These are phyloP conservation scores for Monilinia fructicola DNA, from an alignment of 2,329 filamentous ascomycete genomes.

Conservation along the genomic window DNA sequence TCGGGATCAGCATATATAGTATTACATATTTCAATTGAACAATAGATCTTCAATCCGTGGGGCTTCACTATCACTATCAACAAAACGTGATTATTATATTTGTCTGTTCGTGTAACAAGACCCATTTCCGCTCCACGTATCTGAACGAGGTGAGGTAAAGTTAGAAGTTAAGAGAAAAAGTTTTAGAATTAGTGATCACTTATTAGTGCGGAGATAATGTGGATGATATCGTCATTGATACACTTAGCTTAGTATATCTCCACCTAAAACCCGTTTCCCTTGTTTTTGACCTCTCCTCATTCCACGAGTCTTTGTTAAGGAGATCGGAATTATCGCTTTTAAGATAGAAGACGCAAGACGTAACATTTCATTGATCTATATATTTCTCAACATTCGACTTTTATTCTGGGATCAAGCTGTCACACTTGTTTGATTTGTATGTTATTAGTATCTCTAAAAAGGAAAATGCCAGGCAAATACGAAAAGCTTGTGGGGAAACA, in stretches of 20 bases:
- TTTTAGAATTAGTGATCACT: neutral
- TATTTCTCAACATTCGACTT: neutral
- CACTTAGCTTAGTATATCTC: neutral
- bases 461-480: constrained; percentile 31
- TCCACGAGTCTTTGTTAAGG: neutral
- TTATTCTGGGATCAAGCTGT: neutral
- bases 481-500: constrained; percentile 36
- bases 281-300: neutral
- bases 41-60: neutral
- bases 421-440: neutral
- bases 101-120: neutral
- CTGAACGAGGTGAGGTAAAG: neutral
- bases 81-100: neutral
- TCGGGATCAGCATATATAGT: neutral
- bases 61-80: neutral
- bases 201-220: neutral
- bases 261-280: neutral
- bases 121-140: neutral
- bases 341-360: neutral
- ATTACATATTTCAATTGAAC: neutral
- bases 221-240: neutral
- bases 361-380: neutral
- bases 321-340: constrained; percentile 1
- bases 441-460: neutral
- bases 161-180: neutral